Evolutionary conservation across 2,329 filamentous ascomycete genomes (phyloP), one percentile per base, ranked within the genome.

Genomic region (Botrytis paeoniae): DNA sequence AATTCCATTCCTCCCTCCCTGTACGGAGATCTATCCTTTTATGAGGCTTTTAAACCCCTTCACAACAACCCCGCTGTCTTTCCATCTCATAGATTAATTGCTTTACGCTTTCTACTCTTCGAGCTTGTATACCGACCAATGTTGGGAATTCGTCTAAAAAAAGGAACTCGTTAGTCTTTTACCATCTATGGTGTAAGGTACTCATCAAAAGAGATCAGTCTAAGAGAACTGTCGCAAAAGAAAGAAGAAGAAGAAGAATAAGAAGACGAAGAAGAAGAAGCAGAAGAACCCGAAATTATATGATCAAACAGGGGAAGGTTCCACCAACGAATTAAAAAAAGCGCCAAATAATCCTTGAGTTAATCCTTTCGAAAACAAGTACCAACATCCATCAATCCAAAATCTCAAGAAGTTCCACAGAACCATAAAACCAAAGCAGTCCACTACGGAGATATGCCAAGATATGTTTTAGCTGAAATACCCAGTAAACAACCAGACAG

Each of bases 321-420:
- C 39, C 32, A 22, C 4, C 43, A 64, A 64, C 39, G 9, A 63
- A 43, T 43, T 32, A 22, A 41, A 43, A 41, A 32, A 64, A 22
- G 62, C 59, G 59, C 35, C 59, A 43, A 37, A 70, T 71, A 64
- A 71, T 57, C 69, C 69, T 48, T 65, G 60, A 65, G 69, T 41
- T 20, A 51, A 71, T 71, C 60, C 69, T 66, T 20, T 66, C 1
- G 22, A 51, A 54, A 65, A 62, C 14, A 66, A 69, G 51, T 71
- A 54, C 25, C 60, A 64, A 57, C 43, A 54, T 51, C 25, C 41
- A 65, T 51, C n/a, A 10, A 18, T 62, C 60, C 60, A 62, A 29
- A 57, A 54, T 54, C n/a, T 57, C 3, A 29, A 57, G 14, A 63
- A 63, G 60, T 63, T 63, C 60, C 60, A 63, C 60, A 63, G 60